These are phyloP conservation scores for Helotiales sp. DNA, from an alignment of 2,329 filamentous ascomycete genomes.

Conservation along the genomic window DNA sequence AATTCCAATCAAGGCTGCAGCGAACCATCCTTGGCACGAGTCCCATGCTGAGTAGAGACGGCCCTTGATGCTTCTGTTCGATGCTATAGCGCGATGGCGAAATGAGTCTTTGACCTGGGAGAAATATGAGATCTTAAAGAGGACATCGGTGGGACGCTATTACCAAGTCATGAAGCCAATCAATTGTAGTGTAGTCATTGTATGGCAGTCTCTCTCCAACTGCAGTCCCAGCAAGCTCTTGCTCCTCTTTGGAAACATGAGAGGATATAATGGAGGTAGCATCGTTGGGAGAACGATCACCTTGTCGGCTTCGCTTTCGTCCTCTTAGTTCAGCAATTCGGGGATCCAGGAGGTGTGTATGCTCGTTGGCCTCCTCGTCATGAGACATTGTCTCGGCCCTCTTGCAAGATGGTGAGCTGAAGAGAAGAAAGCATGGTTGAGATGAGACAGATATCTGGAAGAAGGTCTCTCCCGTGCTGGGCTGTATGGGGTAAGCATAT, in stretches of 20 bases:
- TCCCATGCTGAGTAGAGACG: slow-evolving; percentile 45
- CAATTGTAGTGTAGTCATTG: slow-evolving; percentile 62
- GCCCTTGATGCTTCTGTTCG: slow-evolving; percentile 43
- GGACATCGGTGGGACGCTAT: neutral
- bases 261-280: slow-evolving; percentile 26
- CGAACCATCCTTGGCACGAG: slow-evolving; percentile 54
- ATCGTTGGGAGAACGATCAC: slow-evolving; percentile 8
- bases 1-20: slow-evolving; percentile 52
- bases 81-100: slow-evolving; percentile 48
- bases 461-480: neutral
- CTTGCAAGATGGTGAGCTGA: neutral
- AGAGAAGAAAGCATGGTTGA: slow-evolving; percentile 1
- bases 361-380: slow-evolving; percentile 26
- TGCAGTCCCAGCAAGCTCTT: slow-evolving; percentile 43
- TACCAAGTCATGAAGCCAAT: slow-evolving; percentile 61
- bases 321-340: slow-evolving; percentile 10
- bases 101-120: slow-evolving; percentile 55
- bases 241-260: slow-evolving; percentile 48
- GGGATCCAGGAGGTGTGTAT: slow-evolving; percentile 21
- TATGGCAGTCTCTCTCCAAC: slow-evolving; percentile 58
- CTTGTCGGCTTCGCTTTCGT: slow-evolving; percentile 6
- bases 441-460: neutral
- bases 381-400: slow-evolving; percentile 18
- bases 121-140: slow-evolving; percentile 2
- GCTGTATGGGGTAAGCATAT: neutral